These are phyloP conservation scores for Harringtonia lauricola DNA, from an alignment of 2,329 filamentous ascomycete species.

Conservation along the genomic window DNA sequence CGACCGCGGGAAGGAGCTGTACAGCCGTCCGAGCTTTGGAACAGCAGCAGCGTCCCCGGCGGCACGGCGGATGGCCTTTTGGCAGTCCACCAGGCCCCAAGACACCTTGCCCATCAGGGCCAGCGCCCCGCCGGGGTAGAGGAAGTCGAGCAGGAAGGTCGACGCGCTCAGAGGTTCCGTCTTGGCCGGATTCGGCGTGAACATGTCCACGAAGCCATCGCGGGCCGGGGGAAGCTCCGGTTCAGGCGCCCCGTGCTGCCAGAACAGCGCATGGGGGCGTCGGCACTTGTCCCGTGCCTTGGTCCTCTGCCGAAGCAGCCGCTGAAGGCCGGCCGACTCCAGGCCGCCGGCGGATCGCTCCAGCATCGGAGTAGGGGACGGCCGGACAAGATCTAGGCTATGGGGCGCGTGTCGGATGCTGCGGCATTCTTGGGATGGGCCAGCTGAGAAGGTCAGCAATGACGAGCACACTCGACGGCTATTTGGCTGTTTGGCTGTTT, in stretches of 20 bases:
- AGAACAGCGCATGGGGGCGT: constrained; percentile 38
- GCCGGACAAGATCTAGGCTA: background rate
- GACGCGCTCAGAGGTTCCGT: constrained; percentile 29
- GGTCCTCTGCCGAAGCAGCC: constrained; percentile 32
- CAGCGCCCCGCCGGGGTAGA: constrained; percentile 37
- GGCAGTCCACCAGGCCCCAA: background rate
- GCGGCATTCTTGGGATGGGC: background rate
- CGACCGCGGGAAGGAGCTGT: constrained; percentile 9
- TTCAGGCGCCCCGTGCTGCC: constrained; percentile 41
- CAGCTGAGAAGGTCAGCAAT: background rate
- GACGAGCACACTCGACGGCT: too few relatives aligned
- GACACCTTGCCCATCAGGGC: constrained; percentile 27
- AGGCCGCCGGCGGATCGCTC: constrained; percentile 45
- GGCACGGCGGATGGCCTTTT: too few relatives aligned
- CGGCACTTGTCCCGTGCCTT: constrained; percentile 27
- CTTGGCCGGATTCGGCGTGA: constrained; percentile 14
- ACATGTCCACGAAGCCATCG: constrained; percentile 23
- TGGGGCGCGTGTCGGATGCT: background rate
- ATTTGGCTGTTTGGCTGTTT: too few relatives aligned
- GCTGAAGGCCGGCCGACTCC: constrained; percentile 44
- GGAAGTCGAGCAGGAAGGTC: constrained; percentile 41
- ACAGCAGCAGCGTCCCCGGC: background rate
- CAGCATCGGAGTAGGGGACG: constrained; percentile 33
- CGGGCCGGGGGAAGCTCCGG: constrained; percentile 35
- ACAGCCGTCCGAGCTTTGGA: background rate